Evolutionary conservation across 352 stramenopile genomes (phyloP), one percentile per base, ranked within the genome.

Genomic region (Nothophytophthora sp.): DNA sequence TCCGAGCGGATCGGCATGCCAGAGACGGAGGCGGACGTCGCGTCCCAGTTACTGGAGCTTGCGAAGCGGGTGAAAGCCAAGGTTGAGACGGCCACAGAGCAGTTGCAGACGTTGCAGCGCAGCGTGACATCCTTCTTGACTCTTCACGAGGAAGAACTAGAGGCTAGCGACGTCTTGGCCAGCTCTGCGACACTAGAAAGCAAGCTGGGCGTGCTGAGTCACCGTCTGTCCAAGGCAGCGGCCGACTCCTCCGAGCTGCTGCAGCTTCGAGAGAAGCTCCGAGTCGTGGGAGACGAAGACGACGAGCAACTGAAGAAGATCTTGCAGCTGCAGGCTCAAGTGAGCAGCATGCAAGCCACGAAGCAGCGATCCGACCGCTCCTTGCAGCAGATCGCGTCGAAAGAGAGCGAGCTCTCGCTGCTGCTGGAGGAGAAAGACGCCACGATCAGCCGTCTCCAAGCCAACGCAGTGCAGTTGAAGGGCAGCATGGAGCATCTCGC

Each of bases 401-500:
- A 67, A 9, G 68, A 82, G 34, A 41, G 24, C 2, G 60, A 77
- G 39, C 38, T 76, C n/a, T 19, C 58, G 13, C 55, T 55, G 3
- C 19, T 43, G 2, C 34, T 78, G 11, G 47, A 71, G 13, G 63
- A 58, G 18, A 59, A 59, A 12, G 62, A 77, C 19, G 45, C 28
- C 2, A 35, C 41, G 18, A 76, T 83, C 12, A 30, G 23, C 0
- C 56, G 55, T 0, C 45, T 80, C 8, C 50, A 83, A 44, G 53
- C 50, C 1, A 70, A 12, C 12, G 12, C 29, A 15, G 11, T 24
- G 22, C 32, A 76, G 40, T 34, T 78, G 23, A 73, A 70, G 47
- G 36, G 59, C 23, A 75, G 65, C 23, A 53, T 82, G 27, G 60
- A 68, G 24, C 57, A 77, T 15, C 70, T 90, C 0, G 63, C 72